Evolutionary conservation across 805 yeast genomes (phyloP).

Genomic region (Clavispora phyllophila): DNA sequence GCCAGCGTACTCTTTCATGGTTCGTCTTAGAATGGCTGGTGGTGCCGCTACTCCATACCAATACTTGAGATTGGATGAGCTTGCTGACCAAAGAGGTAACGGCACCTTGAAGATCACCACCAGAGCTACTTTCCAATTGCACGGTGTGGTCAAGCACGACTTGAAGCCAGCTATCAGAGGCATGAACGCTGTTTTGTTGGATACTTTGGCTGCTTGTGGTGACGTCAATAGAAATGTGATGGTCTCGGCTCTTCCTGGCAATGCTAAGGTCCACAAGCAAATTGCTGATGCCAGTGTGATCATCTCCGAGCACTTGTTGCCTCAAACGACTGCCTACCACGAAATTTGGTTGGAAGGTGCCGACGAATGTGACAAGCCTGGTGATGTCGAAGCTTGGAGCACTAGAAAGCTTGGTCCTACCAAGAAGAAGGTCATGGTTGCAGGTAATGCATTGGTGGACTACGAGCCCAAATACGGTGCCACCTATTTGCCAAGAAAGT

Average conservation of each 20-base stretch:
- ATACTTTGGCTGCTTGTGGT: slow-evolving; percentile 97
- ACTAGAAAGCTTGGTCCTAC: slow-evolving; percentile 69
- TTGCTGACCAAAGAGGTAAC: slow-evolving; percentile 80
- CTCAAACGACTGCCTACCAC: slow-evolving; percentile 91
- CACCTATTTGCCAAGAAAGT: slow-evolving; percentile 89
- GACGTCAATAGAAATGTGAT: slow-evolving; percentile 96
- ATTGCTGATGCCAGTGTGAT: slow-evolving; percentile 56
- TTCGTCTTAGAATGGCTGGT: slow-evolving; percentile 91
- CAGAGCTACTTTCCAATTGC: slow-evolving; percentile 94
- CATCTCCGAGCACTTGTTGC: slow-evolving; percentile 79
- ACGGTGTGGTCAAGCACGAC: slow-evolving; percentile 87
- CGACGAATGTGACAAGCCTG: slow-evolving; percentile 64
- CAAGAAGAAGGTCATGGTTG: slow-evolving; percentile 76
- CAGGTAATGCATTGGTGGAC: slow-evolving; percentile 78
- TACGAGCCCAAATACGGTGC: slow-evolving; percentile 86
- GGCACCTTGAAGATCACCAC: slow-evolving; percentile 93
- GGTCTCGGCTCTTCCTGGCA: slow-evolving; percentile 83
- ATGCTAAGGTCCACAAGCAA: slow-evolving; percentile 76
- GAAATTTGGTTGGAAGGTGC: slow-evolving; percentile 93
- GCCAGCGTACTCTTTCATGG: slow-evolving; percentile 97
- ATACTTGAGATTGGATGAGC: slow-evolving; percentile 80
- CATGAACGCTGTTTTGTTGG: slow-evolving; percentile 85
- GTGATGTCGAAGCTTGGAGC: slow-evolving; percentile 62
- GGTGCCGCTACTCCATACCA: slow-evolving; percentile 84
- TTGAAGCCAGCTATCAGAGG: slow-evolving; percentile 89